Evolutionary conservation across 768 basidiomycete species (phyloP).

Genomic region (Crucibulum laeve): DNA sequence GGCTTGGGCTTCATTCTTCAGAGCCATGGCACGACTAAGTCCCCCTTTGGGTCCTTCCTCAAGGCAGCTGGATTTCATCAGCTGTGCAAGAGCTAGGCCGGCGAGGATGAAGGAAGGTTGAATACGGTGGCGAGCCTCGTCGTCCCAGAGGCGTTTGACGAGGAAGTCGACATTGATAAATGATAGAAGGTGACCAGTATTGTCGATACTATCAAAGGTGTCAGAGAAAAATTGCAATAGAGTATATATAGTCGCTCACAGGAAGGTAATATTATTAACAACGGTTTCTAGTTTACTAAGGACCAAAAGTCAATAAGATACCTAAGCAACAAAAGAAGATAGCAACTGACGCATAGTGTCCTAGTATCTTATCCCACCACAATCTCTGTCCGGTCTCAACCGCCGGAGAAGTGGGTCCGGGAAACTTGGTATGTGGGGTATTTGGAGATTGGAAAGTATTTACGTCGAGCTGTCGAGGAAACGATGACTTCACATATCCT

Average conservation of each 20-base stretch:
- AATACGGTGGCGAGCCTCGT: constrained; percentile 48
- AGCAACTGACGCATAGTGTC: constrained; percentile 30
- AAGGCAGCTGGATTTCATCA: constrained; percentile 70
- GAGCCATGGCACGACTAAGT: constrained; percentile 50
- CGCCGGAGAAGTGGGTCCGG: constrained; percentile 25
- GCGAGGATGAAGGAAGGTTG: constrained; percentile 72
- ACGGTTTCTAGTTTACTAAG: constrained; percentile 14
- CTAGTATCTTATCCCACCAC: constrained; percentile 42
- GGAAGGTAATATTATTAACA: constrained; percentile 20
- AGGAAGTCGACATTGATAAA: constrained; percentile 62
- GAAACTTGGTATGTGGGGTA: constrained; percentile 24
- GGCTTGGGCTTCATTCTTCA: constrained; percentile 52
- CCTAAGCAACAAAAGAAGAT: not conserved
- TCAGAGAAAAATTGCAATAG: constrained; percentile 1
- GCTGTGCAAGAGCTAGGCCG: constrained; percentile 61
- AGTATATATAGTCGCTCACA: constrained; percentile 13
- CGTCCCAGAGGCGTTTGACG: constrained; percentile 44
- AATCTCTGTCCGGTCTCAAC: constrained; percentile 28
- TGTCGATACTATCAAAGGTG: constrained; percentile 46
- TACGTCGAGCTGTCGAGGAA: constrained; percentile 33
- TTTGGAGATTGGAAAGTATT: constrained; percentile 30
- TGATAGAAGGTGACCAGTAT: constrained; percentile 62
- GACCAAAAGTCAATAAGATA: not conserved
- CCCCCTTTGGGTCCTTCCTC: constrained; percentile 53
- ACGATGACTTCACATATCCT: constrained; percentile 29